A percentile compares a stretch with the other conserved stretches of the same genome.
phyloP scores from a whole-genome alignment of 306 rosid species.

The Pterocarpus santalinus region DNA sequence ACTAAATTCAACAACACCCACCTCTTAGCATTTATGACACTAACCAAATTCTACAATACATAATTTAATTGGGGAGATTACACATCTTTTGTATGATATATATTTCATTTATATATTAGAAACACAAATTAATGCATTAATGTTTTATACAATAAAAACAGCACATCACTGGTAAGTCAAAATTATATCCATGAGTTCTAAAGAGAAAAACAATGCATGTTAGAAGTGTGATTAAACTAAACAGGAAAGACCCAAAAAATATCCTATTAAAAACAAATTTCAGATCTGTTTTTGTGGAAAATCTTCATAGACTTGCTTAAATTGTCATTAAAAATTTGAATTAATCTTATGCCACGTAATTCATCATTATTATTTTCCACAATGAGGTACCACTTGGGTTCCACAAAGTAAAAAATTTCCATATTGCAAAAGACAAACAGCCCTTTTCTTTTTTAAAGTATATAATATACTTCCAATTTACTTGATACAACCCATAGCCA shows the following conservation, averaged over 20 bases:
- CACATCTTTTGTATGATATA: neutral
- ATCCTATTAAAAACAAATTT: neutral
- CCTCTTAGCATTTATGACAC: conserved; percentile 28
- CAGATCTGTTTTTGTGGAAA: conserved; percentile 26
- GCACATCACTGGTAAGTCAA: conserved; percentile 21
- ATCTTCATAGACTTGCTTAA: conserved; percentile 10
- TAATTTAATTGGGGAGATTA: conserved; percentile 27
- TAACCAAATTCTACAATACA: conserved; percentile 32
- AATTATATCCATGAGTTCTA: neutral
- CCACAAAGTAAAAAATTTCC: conserved; percentile 23
- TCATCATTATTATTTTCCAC: conserved; percentile 29
- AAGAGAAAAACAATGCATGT: conserved; percentile 30
- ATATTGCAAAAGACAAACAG: neutral
- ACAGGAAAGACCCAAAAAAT: conserved; percentile 1
- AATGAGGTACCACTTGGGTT: conserved; percentile 15
- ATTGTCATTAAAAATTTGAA: conserved; percentile 12
- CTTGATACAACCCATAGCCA: conserved; percentile 15
- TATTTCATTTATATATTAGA: neutral
- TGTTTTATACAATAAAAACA: conserved; percentile 31
- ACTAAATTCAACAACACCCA: conserved; percentile 37
- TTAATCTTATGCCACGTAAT: conserved; percentile 8
- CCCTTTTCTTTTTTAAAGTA: neutral
- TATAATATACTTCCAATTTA: conserved; percentile 32
- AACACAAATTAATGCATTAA: conserved; percentile 40
- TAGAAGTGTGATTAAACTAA: conserved; percentile 9